phyloP scores from a whole-genome alignment of 2,329 filamentous ascomycete species.

The Sclerotinia sclerotiorum region DNA sequence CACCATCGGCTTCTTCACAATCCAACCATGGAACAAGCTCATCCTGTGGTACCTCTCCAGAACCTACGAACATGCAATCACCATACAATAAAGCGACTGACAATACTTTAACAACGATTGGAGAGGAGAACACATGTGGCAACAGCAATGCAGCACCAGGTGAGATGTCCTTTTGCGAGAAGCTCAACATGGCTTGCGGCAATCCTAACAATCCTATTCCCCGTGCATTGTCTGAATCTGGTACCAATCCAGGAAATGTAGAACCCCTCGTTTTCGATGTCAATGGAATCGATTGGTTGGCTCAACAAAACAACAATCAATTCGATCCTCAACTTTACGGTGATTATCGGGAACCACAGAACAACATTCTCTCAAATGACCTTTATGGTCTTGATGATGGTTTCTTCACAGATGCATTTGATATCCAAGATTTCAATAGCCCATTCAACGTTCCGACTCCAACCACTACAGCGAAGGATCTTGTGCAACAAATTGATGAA shows the following conservation, averaged over 20 bases:
- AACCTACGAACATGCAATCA: conserved; percentile 70
- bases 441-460: conserved; percentile 66
- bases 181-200: conserved; percentile 56
- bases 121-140: conserved; percentile 57
- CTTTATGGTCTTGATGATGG: conserved; percentile 51
- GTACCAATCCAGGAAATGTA: conserved; percentile 33
- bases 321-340: conserved; percentile 93
- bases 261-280: conserved; percentile 47
- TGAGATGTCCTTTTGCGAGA: conserved; percentile 55
- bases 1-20: conserved; percentile 62
- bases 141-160: conserved; percentile 45
- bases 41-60: conserved; percentile 75
- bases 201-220: conserved; percentile 53
- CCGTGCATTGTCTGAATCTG: conserved; percentile 44
- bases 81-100: conserved; percentile 64
- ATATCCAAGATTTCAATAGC: conserved; percentile 71
- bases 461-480: conserved; percentile 59
- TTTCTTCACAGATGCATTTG: conserved; percentile 68
- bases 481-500: conserved; percentile 77
- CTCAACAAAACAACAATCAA: conserved; percentile 76
- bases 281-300: conserved; percentile 68
- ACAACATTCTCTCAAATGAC: conserved; percentile 67
- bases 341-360: conserved; percentile 87
- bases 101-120: conserved; percentile 61
- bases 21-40: conserved; percentile 60